Evolutionary conservation across 441 rosid genomes (phyloP), one percentile per base, ranked within the genome.

Genomic region (Syzygium malaccense): DNA sequence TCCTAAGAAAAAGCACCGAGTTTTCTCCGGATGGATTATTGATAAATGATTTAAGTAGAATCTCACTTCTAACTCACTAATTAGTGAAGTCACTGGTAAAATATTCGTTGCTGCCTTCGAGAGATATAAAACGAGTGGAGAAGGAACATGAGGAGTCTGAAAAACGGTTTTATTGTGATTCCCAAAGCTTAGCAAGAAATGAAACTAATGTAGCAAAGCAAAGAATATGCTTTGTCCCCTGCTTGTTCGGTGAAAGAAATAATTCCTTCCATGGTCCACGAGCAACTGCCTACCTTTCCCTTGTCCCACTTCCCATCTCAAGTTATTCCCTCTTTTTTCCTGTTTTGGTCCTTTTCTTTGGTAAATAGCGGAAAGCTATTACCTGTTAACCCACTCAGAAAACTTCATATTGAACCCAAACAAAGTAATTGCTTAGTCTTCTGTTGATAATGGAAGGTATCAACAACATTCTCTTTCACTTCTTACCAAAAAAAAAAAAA

Each of bases 241-340:
- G 78, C 45, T 32, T 17, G 78, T 32, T 32, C 37, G 20, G 30
- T 32, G 71, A 64, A 15, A 64, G 71, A 64, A n/a, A 64, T 6
- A 30, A 64, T 64, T 30, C 75, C 75, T 7, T 30, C 37, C 20
- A 0, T 30, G 33, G 75, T 62, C 37, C 17, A 64, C 20, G 2
- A 30, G 78, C 25, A 0, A 66, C 33, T 66, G 7, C 45, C 45
- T 41, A 41, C 45, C 45, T 41, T 66, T 66, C 0, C 45, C 45
- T 32, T 0, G 78, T 32, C 45, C 0, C 78, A 32, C 11, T 66
- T 66, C 78, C 41, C 78, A 66, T 66, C 0, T 30, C 41, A 64
- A 1, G 41, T 8, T 17, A 30, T 30, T 64, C 0, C 0, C 75
- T 30, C 0, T 60, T 26, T 60, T 60, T 0, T n/a, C 66, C 4